phyloP scores from a whole-genome alignment of 345 rosid genomes.

The Cardamine chenopodiifolia region DNA sequence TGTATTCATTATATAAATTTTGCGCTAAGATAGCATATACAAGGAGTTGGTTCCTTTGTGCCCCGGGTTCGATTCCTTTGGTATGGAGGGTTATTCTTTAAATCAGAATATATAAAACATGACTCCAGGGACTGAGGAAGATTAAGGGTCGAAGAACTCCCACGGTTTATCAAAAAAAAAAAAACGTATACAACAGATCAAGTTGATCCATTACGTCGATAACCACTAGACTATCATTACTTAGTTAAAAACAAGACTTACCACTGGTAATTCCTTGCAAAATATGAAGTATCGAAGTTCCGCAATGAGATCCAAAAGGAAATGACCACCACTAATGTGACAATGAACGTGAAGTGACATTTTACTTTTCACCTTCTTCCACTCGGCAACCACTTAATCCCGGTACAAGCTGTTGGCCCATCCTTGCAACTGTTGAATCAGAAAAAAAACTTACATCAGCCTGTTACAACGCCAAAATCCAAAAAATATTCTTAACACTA shows the following conservation, averaged over 20 bases:
- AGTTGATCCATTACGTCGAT: background rate
- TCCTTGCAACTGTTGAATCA: conserved; percentile 69
- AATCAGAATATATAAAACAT: too few species aligned
- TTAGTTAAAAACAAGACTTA: conserved; percentile 21
- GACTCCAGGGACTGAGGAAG: too few species aligned
- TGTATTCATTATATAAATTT: background rate
- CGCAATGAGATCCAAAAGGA: conserved; percentile 66
- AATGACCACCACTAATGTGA: conserved; percentile 92
- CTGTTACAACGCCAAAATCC: background rate
- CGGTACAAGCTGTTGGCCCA: conserved; percentile 82
- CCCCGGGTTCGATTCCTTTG: too few species aligned
- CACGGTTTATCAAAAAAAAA: too few species aligned
- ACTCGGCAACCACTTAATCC: conserved; percentile 95
- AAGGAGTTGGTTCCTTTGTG: too few species aligned
- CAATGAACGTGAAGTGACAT: conserved; percentile 99
- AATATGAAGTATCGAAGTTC: conserved; percentile 79
- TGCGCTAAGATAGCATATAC: background rate
- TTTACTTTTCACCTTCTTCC: conserved; percentile 88
- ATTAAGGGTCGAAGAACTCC: too few species aligned
- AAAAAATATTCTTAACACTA: too few species aligned
- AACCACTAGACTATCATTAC: background rate
- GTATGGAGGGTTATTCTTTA: too few species aligned
- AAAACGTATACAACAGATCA: background rate
- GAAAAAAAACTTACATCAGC: background rate
- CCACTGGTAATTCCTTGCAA: conserved; percentile 87